Evolutionary conservation across 148 eudicot genomes (phyloP), one percentile per base, ranked within the genome.

Genomic region (Vaccinium myrtillus): DNA sequence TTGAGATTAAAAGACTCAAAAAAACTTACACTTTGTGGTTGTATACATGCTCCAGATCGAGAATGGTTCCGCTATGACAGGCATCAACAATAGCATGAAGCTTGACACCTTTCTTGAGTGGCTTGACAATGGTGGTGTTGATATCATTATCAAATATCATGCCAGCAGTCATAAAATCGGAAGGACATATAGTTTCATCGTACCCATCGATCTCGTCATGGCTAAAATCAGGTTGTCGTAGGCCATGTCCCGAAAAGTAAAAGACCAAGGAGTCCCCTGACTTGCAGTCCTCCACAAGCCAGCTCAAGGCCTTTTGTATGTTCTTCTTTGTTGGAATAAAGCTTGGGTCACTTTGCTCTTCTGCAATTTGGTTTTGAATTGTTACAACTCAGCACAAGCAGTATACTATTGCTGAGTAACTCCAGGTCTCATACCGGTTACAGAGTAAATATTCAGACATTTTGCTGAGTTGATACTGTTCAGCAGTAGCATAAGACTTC

Each of bases 61-160:
- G 94, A 56, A 95, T 86, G 56, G 98, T 95, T 81, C 98, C 98
- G 23, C 98, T 95, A 71, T 91, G 91, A 83, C 95, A 95, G 79
- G 96, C 90, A 83, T 95, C 98, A 65, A 95, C 67, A 43, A 95
- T 90, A 48, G 98, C 97, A 84, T 91, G 98, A 86, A 95, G 98
- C 36, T 86, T 94, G 84, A 91, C 95, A 9, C 91, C 98, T n/a
- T 71, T 48, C 1, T 78, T 78, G 9, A 95, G 91, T 55, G 95
- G 96, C 84, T 88, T 87, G 55, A 95, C 98, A 75, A 95, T 90
- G 86, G 90, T 85, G 25, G 86, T 77, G 30, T 95, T 95, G 85
- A 95, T 89, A 21, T 93, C 92, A 75, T 95, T 87, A 83, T 95
- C 98, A 14, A 91, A 21, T 51, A 95, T 95, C 87, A 91, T 81